Base-by-base conservation (phyloP, 1,284 basidiomycete species). In the Fomitiporia mediterranea region DNA sequence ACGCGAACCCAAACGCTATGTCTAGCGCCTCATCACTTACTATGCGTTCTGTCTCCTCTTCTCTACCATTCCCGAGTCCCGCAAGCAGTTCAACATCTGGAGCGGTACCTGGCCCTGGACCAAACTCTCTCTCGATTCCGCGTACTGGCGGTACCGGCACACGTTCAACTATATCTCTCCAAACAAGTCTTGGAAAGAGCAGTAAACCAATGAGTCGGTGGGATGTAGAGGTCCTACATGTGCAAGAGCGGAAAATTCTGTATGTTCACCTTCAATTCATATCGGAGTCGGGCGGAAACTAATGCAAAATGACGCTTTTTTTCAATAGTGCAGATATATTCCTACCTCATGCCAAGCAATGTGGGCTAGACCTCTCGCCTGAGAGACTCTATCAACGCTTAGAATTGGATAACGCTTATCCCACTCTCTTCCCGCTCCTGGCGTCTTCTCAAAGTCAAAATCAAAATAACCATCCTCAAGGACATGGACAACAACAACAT, bases 261-360 rank as follows among this genome's bases (percentile, higher is more conserved):
- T 77, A 64, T 56, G 74, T 44, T 2, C 25, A 21, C 15, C 17
- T 48, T 38, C 35, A 25, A n/a, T 47, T 38, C 13, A 5, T 32
- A 19, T 42, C 28, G 25, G 11, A 27, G 13, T 23, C 32, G 35
- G n/a, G 42, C 15, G 25, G 35, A 17, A 40, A 17, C n/a, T 25
- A 51, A 35, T 35, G n/a, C n/a, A n/a, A n/a, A n/a, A n/a, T 13
- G 21, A 35, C 30, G 8, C 15, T 46, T 47, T 27, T 19, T 15
- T 37, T n/a, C 11, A 30, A 23, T 46, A 85, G 83, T 35, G 67
- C 83, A 46, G 73, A 79, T 46, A 72, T 80, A 28, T 84, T 84
- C 66, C 69, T 81, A 53, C 70, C 70, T 8, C 82, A 83, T 64
- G 74, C 76, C 53, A 77, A 80, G 62, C 81, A 83, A 65, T 83